Evolutionary conservation across 352 stramenopile genomes (phyloP), one percentile per base, ranked within the genome.

Genomic region (Globisporangium cystogenes): DNA sequence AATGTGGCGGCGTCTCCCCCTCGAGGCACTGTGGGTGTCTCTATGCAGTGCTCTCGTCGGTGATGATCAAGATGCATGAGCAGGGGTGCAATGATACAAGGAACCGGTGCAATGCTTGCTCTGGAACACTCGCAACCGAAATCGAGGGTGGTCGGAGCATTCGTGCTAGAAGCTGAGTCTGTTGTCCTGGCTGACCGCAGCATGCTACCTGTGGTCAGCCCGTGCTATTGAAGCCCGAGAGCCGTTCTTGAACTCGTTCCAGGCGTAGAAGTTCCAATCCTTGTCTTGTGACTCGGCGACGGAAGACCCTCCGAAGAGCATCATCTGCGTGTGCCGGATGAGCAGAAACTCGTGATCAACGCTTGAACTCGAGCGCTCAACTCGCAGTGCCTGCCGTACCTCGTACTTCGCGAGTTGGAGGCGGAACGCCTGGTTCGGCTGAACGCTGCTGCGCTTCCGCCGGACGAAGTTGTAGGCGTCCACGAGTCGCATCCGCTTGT

Each of bases 211-310:
- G 0, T 23, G 47, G 11, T 35, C 12, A 14, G 33, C 21, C 14
- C 15, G 14, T 26, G 27, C 2, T 27, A 15, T 27, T 23, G 7
- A 41, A 8, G 18, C 8, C 41, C 29, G 12, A 4, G 27, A 16
- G 23, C 56, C n/a, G 36, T 23, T 44, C 55, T 88, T 86, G 31
- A 88, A 61, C 24, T 88, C 77, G 53, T 87, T 85, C 76, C 76
- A 87, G 23, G 68, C 67, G 45, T 71, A 84, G 54, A 87, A 87
- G 40, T 87, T 80, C 76, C 76, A 87, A 62, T 87, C 76, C 23
- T 70, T 76, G 51, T 86, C 76, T 15, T 59, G 55, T 1, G 76
- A 81, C 29, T 56, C 61, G 2, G 76, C 76, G 1, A 87, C 76
- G 0, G 74, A 86, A 1, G 76, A 87, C 2, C 48, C 48, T 0